Conservation (phyloP, 805 yeast species). For the Metschnikowia henanensis region DNA sequence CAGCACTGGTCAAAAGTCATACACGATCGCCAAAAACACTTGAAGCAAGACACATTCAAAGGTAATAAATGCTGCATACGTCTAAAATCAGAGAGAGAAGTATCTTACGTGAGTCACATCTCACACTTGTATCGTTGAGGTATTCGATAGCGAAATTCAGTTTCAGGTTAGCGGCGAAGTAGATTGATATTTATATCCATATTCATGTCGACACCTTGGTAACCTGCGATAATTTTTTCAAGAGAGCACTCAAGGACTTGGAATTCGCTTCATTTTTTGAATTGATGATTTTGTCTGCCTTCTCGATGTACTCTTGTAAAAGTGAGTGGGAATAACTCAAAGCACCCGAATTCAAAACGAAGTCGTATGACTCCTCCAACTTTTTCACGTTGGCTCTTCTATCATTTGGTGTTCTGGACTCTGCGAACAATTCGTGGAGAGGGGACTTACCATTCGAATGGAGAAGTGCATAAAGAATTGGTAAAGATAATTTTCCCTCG, state of each 20-base stretch:
- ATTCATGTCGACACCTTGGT: too few relatives aligned
- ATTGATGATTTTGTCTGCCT: slow-evolving; percentile 17
- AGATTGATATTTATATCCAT: too few relatives aligned
- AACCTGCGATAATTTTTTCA: slow-evolving; percentile 3
- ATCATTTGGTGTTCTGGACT: slow-evolving; percentile 10
- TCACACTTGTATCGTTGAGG: too few relatives aligned
- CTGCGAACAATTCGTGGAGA: slow-evolving; percentile 25
- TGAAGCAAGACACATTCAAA: too few relatives aligned
- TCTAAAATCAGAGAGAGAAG: too few relatives aligned
- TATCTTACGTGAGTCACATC: too few relatives aligned
- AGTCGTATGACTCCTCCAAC: slow-evolving; percentile 12
- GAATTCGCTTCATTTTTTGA: not conserved
- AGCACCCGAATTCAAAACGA: slow-evolving; percentile 20
- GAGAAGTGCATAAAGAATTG: slow-evolving; percentile 60
- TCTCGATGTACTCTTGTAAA: slow-evolving; percentile 22
- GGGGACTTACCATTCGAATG: slow-evolving; percentile 15
- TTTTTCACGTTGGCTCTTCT: slow-evolving; percentile 11
- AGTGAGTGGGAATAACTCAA: slow-evolving; percentile 25
- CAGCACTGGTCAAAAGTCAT: too few relatives aligned
- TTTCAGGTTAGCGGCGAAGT: too few relatives aligned
- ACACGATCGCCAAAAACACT: too few relatives aligned
- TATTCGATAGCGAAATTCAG: too few relatives aligned
- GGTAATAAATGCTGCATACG: too few relatives aligned
- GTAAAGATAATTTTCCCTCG: slow-evolving; percentile 88
- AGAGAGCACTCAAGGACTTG: not conserved